A percentile compares a stretch with the other conserved stretches of the same genome.
phyloP scores from a whole-genome alignment of 495 filamentous ascomycete genomes.

The Arthonia radiata region DNA sequence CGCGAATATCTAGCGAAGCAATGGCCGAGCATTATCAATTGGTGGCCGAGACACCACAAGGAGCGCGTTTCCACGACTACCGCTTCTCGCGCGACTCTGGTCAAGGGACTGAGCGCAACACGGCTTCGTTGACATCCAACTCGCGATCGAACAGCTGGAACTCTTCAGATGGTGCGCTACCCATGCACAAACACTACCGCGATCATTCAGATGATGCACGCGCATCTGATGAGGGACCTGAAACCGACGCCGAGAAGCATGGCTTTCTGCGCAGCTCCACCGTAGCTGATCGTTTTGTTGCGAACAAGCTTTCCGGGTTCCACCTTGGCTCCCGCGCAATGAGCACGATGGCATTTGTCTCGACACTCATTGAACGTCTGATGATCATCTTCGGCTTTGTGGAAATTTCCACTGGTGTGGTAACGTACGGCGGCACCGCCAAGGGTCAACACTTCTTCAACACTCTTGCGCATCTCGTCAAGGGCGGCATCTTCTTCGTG shows the following conservation, averaged over 20 bases:
- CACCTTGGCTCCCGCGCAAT: slow-evolving; percentile 37
- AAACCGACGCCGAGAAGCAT: slow-evolving; percentile 10
- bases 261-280: slow-evolving; percentile 21
- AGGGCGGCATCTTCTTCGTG: slow-evolving; percentile 94
- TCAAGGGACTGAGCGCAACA: slow-evolving; percentile 55
- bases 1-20: slow-evolving; percentile 43
- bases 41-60: slow-evolving; percentile 16
- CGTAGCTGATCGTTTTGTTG: slow-evolving; percentile 23
- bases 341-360: slow-evolving; percentile 29
- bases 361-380: slow-evolving; percentile 32
- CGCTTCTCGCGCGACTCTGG: slow-evolving; percentile 72
- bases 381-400: slow-evolving; percentile 41
- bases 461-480: slow-evolving; percentile 81
- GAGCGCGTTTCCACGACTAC: too few relatives aligned
- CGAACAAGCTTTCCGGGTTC: slow-evolving; percentile 22
- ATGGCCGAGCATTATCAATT: slow-evolving; percentile 36
- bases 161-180: slow-evolving; percentile 26
- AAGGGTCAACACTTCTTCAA: slow-evolving; percentile 44
- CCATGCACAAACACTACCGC: slow-evolving; percentile 23
- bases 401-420: slow-evolving; percentile 34
- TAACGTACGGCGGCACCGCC: slow-evolving; percentile 47
- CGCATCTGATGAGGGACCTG: slow-evolving; percentile 14
- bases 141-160: slow-evolving; percentile 33
- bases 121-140: slow-evolving; percentile 36
- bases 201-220: slow-evolving; percentile 15